A percentile compares a stretch with the other conserved stretches of the same genome.
Conservation (phyloP, 2,329 filamentous ascomycete species). For the Penicillium sp. region DNA sequence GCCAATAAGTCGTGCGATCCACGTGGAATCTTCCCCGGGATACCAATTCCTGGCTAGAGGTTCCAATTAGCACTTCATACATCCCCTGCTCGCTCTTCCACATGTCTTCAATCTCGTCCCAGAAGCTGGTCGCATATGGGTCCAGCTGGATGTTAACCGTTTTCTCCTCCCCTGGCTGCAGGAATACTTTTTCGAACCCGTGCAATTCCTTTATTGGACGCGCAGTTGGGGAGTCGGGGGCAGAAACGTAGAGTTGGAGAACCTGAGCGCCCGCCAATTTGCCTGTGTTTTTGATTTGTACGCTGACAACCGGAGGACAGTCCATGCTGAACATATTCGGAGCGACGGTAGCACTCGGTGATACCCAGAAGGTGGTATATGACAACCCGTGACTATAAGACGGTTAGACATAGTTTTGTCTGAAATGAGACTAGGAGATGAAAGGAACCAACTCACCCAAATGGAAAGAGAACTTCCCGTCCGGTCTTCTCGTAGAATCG, state of each 20-base stretch:
- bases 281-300: conserved; percentile 51
- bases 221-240: conserved; percentile 24
- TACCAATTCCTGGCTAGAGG: conserved; percentile 25
- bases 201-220: conserved; percentile 46
- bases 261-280: conserved; percentile 50
- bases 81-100: conserved; percentile 41
- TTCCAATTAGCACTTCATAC: conserved; percentile 41
- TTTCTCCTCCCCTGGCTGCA: conserved; percentile 37
- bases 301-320: conserved; percentile 45
- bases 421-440: background rate
- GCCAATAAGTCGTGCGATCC: conserved; percentile 23
- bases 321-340: conserved; percentile 35
- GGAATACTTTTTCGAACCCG: conserved; percentile 44
- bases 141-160: conserved; percentile 33
- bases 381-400: conserved; percentile 61
- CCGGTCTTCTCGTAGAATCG: conserved; percentile 69
- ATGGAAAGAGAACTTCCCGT: conserved; percentile 64
- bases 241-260: conserved; percentile 47
- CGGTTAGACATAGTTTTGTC: background rate
- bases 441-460: conserved; percentile 44
- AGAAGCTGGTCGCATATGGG: conserved; percentile 40
- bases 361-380: conserved; percentile 64
- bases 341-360: conserved; percentile 33
- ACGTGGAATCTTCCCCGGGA: conserved; percentile 20
- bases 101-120: conserved; percentile 40